Percentiles rank a stretch among this genome's conserved stretches.
phyloP scores from a whole-genome alignment of 73 alveolate species.

The Uronychia binucleata region DNA sequence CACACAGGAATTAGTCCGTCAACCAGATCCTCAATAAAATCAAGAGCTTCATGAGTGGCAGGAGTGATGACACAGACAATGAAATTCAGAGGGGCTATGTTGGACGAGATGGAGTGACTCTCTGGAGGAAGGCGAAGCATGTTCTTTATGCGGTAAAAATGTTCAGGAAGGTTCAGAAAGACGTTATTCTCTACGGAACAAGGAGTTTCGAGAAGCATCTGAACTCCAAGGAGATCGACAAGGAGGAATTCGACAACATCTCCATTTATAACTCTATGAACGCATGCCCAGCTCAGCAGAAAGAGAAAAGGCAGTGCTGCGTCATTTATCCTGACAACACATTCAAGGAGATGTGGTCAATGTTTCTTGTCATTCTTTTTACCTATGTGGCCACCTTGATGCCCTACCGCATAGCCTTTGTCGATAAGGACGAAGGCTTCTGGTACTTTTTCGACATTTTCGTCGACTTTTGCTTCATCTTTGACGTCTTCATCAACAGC shows the following conservation, averaged over 20 bases:
- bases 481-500: constrained; percentile 44
- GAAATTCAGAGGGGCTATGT: too few species aligned
- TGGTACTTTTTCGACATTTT: constrained; percentile 35
- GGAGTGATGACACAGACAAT: too few species aligned
- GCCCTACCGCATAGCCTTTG: constrained; percentile 56
- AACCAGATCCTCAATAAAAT: too few species aligned
- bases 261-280: constrained; percentile 16
- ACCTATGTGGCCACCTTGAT: constrained; percentile 51
- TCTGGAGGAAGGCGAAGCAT: constrained; percentile 38
- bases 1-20: too few species aligned
- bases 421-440: constrained; percentile 12
- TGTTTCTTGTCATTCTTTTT: constrained; percentile 29
- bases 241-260: constrained; percentile 27
- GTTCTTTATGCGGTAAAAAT: constrained; percentile 18
- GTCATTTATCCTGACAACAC: constrained; percentile 27
- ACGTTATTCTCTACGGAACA: constrained; percentile 44
- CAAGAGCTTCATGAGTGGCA: too few species aligned
- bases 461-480: constrained; percentile 39
- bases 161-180: constrained; percentile 19
- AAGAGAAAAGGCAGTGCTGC: neutral
- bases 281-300: neutral
- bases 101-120: neutral
- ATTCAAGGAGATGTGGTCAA: constrained; percentile 42
- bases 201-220: constrained; percentile 16
- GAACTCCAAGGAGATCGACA: constrained; percentile 20